Evolutionary conservation across 108 stramenopile species (phyloP).

Genomic region (Skeletonema grethae): DNA sequence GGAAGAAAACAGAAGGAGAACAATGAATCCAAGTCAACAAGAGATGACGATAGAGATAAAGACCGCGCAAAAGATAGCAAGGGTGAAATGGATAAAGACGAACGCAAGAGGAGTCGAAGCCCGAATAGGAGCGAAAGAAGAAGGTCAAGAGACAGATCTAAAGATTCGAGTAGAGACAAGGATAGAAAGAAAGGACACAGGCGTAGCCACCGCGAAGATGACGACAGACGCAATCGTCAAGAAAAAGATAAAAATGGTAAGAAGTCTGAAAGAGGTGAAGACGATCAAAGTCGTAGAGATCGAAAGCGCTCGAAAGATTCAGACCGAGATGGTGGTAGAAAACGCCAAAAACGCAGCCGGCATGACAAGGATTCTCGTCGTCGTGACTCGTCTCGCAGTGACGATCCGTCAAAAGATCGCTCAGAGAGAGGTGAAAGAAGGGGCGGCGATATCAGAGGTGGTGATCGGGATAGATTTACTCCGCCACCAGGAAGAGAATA

Average conservation of each 20-base stretch:
- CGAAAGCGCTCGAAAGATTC: slow-evolving; percentile 12
- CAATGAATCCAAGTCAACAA: neutral
- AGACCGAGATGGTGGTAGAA: slow-evolving; percentile 9
- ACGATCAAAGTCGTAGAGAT: slow-evolving; percentile 6
- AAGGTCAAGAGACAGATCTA: slow-evolving; percentile 9
- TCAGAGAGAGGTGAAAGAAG: slow-evolving; percentile 7
- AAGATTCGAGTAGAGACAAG: slow-evolving; percentile 12
- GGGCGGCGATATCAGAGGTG: slow-evolving; percentile 2
- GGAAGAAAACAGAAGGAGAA: slow-evolving; percentile 20
- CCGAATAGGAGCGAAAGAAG: slow-evolving; percentile 14
- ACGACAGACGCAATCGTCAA: slow-evolving; percentile 9
- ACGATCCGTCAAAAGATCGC: slow-evolving; percentile 4
- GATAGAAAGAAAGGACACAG: slow-evolving; percentile 23
- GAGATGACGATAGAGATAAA: slow-evolving; percentile 35
- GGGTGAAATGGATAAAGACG: neutral
- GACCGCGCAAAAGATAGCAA: neutral
- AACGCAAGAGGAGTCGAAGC: neutral
- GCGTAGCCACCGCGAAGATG: slow-evolving; percentile 20
- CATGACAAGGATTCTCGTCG: slow-evolving; percentile 3
- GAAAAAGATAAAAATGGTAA: neutral
- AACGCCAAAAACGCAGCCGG: slow-evolving; percentile 10
- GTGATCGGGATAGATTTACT: slow-evolving; percentile 3
- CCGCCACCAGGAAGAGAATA: slow-evolving; percentile 10
- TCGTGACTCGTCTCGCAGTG: slow-evolving; percentile 11
- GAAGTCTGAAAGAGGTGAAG: neutral